Evolutionary conservation across 2,329 filamentous ascomycete genomes (phyloP).

Genomic region (Arthrobotrys entomopaga): DNA sequence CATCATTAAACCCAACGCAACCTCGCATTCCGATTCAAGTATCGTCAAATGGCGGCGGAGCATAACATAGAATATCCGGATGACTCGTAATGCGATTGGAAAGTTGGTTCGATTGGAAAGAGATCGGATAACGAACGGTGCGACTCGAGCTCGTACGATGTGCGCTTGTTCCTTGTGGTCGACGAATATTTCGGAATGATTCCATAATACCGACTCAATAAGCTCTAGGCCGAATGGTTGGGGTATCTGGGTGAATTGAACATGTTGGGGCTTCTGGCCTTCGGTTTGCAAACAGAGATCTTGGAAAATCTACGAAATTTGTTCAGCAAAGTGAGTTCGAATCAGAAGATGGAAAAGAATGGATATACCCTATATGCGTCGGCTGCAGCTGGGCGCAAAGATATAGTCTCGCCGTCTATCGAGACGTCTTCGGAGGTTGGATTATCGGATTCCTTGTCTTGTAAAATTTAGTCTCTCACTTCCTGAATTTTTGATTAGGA

Average conservation of each 20-base stretch:
- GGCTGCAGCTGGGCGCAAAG: slow-evolving; percentile 78
- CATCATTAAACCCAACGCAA: slow-evolving; percentile 81
- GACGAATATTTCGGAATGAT: slow-evolving; percentile 82
- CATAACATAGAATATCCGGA: slow-evolving; percentile 83
- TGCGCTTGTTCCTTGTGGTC: slow-evolving; percentile 82
- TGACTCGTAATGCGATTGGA: slow-evolving; percentile 80
- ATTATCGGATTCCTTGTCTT: slow-evolving; percentile 63
- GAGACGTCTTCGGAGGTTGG: slow-evolving; percentile 74
- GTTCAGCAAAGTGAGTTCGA: slow-evolving; percentile 9
- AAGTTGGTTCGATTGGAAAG: slow-evolving; percentile 83
- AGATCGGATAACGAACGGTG: slow-evolving; percentile 82
- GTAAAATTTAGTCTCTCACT: slow-evolving; percentile 57
- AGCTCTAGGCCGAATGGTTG: slow-evolving; percentile 88
- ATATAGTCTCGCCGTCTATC: slow-evolving; percentile 71
- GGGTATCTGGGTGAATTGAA: slow-evolving; percentile 80
- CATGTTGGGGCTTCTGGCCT: slow-evolving; percentile 81
- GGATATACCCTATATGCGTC: slow-evolving; percentile 78
- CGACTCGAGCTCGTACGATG: slow-evolving; percentile 78
- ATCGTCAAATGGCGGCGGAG: slow-evolving; percentile 80
- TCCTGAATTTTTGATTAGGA: background rate
- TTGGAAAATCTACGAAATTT: slow-evolving; percentile 74
- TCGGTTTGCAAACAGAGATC: slow-evolving; percentile 90
- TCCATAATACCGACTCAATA: slow-evolving; percentile 88
- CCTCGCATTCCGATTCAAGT: slow-evolving; percentile 81
- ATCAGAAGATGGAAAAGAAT: background rate